phyloP scores from a whole-genome alignment of 2,329 filamentous ascomycete species.

The Sporothrix inflata region DNA sequence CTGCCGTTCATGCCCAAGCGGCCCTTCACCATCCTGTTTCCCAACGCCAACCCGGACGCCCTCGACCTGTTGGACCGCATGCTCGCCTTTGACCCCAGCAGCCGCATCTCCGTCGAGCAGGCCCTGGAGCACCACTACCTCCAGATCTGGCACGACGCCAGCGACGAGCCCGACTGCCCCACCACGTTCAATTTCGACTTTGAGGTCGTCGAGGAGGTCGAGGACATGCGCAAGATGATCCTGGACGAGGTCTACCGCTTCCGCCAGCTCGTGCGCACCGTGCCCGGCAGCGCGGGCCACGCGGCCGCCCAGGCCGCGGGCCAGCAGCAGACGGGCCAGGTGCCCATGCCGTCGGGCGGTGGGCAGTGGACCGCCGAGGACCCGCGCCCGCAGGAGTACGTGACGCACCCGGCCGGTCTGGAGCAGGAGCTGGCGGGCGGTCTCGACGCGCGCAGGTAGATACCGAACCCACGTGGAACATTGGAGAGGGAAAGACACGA shows the following conservation, averaged over 20 bases:
- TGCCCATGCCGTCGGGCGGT: slow-evolving; percentile 57
- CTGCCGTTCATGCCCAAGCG: slow-evolving; percentile 94
- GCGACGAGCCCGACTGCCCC: slow-evolving; percentile 91
- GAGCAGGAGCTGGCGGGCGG: slow-evolving; percentile 64
- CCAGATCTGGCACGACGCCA: slow-evolving; percentile 97
- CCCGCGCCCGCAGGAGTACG: slow-evolving; percentile 63
- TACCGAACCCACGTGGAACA: neutral
- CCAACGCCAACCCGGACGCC: slow-evolving; percentile 91
- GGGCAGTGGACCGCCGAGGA: slow-evolving; percentile 63
- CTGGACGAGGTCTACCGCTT: slow-evolving; percentile 91
- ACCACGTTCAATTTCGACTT: slow-evolving; percentile 98
- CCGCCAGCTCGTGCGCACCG: slow-evolving; percentile 64
- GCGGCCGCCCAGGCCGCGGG: slow-evolving; percentile 38
- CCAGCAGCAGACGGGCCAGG: slow-evolving; percentile 45
- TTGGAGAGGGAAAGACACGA: neutral
- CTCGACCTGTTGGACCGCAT: slow-evolving; percentile 95
- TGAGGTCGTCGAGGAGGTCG: slow-evolving; percentile 93
- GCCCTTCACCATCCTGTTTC: slow-evolving; percentile 84
- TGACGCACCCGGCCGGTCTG: slow-evolving; percentile 52
- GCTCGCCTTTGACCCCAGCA: slow-evolving; percentile 94
- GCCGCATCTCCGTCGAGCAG: slow-evolving; percentile 90
- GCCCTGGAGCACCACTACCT: slow-evolving; percentile 96
- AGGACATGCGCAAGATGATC: slow-evolving; percentile 96
- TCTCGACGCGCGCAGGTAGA: slow-evolving; percentile 53
- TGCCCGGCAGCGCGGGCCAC: slow-evolving; percentile 44